Conservation (phyloP, 345 rosid genomes). For the Trapa bicornis region DNA sequence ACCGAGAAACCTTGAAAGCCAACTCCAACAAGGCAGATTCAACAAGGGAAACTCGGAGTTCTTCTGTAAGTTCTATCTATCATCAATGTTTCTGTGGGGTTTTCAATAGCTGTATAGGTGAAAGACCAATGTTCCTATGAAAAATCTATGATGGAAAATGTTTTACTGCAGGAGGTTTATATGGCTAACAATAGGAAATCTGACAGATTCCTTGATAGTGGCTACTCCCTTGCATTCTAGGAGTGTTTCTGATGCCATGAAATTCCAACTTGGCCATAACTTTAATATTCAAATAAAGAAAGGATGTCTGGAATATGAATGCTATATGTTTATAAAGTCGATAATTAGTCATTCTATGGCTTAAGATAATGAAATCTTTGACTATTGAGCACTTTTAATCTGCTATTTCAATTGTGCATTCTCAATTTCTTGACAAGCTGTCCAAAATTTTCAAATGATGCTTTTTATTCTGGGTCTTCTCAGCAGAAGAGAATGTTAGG, state of each 20-base stretch:
- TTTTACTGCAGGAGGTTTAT: background rate
- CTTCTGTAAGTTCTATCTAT: slow-evolving; percentile 40
- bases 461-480: background rate
- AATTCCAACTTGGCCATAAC: no score
- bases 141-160: background rate
- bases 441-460: background rate
- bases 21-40: slow-evolving; percentile 32
- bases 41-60: slow-evolving; percentile 46
- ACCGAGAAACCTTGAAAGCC: slow-evolving; percentile 28
- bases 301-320: background rate
- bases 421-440: background rate
- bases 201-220: background rate
- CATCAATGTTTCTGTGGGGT: background rate
- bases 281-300: background rate
- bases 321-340: background rate
- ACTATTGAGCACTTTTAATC: background rate
- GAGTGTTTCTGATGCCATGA: background rate
- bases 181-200: background rate
- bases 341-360: background rate
- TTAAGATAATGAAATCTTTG: background rate
- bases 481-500: background rate
- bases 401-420: background rate
- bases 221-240: background rate
- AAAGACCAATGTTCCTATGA: background rate
- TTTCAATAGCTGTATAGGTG: background rate